Base-by-base conservation (phyloP, 176 grass and related monocot genomes). In the Oryza nivara region DNA sequence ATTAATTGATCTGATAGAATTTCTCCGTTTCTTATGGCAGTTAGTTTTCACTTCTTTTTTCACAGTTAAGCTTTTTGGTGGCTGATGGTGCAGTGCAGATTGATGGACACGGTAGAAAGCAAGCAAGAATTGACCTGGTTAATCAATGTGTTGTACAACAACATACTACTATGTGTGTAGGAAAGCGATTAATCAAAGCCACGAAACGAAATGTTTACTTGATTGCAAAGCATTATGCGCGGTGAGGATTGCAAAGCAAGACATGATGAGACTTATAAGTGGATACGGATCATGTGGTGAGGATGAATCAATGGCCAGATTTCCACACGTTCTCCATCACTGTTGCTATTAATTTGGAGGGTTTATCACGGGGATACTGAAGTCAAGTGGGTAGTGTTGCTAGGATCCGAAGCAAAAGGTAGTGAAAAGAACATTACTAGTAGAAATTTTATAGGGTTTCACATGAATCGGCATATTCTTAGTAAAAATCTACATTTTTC, bases 381-480 rank as follows among this genome's bases (percentile, higher is more conserved):
- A 26, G 26, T 67, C 65, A 75, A 75, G 65, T 76, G 19, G 19
- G 77, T 20, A 25, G 19, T 75, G 73, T 88, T 82, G 79, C 73
- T 20, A 82, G 70, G 51, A 71, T 82, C 72, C 79, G 40, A 82
- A 82, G 86, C 79, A 77, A 87, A 77, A 68, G 25, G 23, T 13
- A 60, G 9, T 64, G 86, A 88, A 63, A 88, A 10, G 12, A 88
- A 71, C 48, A 77, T 65, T 25, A 65, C 65, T 0, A 12, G 22
- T 26, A 35, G 54, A 20, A 58, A 58, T 20, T 20, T 20, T 58
- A 58, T n/a, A 58, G 19, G 56, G 19, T 60, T 63, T 23, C 58
- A 23, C 58, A 63, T 2, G 7, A 63, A 63, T 63, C n/a, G n/a
- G 54, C 20, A n/a, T 17, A 56, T 13, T 49, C 11, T 3, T 4